phyloP scores from a whole-genome alignment of 139 green algal genomes.

The Diplosphaera chodatii region DNA sequence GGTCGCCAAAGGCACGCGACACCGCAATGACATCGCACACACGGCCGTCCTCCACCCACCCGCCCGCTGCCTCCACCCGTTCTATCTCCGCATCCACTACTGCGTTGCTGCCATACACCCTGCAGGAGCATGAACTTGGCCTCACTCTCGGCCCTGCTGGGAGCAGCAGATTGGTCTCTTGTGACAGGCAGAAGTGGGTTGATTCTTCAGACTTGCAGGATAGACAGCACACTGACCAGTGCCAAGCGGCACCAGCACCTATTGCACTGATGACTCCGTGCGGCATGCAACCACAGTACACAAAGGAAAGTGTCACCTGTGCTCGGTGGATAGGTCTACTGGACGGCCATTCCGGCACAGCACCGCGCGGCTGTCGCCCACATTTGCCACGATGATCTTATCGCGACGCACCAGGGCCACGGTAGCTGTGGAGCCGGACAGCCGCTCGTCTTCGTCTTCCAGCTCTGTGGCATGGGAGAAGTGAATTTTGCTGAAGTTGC shows the following conservation, averaged over 20 bases:
- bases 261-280: too few relatives aligned
- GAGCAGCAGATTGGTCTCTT: too few relatives aligned
- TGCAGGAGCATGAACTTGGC: slow-evolving; percentile 1
- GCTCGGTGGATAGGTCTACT: slow-evolving; percentile 42
- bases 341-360: slow-evolving; percentile 37
- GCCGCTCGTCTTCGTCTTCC: slow-evolving; percentile 16
- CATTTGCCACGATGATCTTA: slow-evolving; percentile 62
- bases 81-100: slow-evolving; percentile 33
- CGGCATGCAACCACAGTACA: too few relatives aligned
- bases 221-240: too few relatives aligned
- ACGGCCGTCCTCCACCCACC: slow-evolving; percentile 57
- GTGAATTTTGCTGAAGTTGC: neutral
- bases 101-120: slow-evolving; percentile 33
- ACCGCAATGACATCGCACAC: slow-evolving; percentile 77
- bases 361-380: slow-evolving; percentile 67
- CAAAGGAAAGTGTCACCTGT: slow-evolving; percentile 19
- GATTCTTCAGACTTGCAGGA: too few relatives aligned
- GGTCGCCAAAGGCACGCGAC: slow-evolving; percentile 68
- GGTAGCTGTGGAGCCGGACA: slow-evolving; percentile 38
- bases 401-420: slow-evolving; percentile 35
- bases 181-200: too few relatives aligned
- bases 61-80: slow-evolving; percentile 37
- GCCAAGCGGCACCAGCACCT: too few relatives aligned
- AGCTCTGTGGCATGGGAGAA: slow-evolving; percentile 15
- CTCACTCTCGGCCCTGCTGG: too few relatives aligned